Evolutionary conservation across 257 asterid species (phyloP).

Genomic region (Fraxinus excelsior): DNA sequence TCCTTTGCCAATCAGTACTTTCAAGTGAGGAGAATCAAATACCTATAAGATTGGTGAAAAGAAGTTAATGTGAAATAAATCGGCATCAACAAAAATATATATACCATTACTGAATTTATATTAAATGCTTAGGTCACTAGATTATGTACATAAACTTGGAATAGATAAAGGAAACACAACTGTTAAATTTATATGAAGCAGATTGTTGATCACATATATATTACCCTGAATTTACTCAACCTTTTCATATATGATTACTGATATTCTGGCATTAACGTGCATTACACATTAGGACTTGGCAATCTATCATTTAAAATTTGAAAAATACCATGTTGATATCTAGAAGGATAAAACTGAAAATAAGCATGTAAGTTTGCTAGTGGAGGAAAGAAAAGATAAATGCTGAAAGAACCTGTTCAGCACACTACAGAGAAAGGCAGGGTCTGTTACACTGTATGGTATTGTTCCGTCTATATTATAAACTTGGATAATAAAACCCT

Average conservation of each 20-base stretch:
- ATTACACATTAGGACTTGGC: background rate
- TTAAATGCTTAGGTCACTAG: background rate
- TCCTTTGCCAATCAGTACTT: slow-evolving; percentile 62
- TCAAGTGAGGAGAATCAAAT: slow-evolving; percentile 74
- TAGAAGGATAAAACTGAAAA: background rate
- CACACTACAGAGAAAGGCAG: background rate
- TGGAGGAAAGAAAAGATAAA: background rate
- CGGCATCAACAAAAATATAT: background rate
- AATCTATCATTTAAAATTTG: background rate
- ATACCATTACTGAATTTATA: background rate
- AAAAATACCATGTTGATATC: background rate
- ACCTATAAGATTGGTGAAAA: slow-evolving; percentile 40
- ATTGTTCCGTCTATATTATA: background rate
- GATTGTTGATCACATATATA: background rate
- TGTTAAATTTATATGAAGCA: background rate
- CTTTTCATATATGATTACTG: background rate
- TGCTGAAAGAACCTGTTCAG: background rate
- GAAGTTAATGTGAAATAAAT: background rate
- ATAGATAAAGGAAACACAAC: background rate
- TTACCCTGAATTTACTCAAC: background rate
- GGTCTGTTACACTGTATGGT: background rate
- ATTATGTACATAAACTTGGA: background rate
- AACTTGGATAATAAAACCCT: background rate
- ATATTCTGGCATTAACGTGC: background rate
- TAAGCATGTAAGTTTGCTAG: background rate